Conservation (phyloP, 345 rosid species). For the Euphorbia lathyris region DNA sequence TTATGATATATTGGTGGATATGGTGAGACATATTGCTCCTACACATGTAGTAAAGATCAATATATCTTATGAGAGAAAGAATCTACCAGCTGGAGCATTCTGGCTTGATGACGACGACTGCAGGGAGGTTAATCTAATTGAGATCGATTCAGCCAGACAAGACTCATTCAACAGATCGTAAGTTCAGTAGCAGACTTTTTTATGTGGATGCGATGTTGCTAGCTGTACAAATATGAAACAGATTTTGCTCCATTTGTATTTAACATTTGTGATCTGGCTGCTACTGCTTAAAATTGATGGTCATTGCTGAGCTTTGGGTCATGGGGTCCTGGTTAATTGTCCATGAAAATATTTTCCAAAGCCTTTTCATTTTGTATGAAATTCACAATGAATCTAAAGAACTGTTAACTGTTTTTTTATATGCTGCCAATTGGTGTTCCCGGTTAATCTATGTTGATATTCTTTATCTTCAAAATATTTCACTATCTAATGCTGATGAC, state of each 20-base stretch:
- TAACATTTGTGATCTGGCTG: neutral
- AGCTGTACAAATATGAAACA: neutral
- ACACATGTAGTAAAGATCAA: conserved; percentile 89
- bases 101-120: conserved; percentile 53
- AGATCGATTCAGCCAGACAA: conserved; percentile 62
- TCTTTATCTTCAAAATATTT: neutral
- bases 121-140: conserved; percentile 49
- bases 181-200: conserved; percentile 24
- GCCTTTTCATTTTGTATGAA: neutral
- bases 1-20: conserved; percentile 76
- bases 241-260: conserved; percentile 7
- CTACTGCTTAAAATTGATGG: conserved; percentile 2
- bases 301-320: conserved; percentile 1
- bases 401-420: too few relatives aligned
- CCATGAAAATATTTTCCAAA: neutral
- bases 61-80: conserved; percentile 58
- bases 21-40: conserved; percentile 62
- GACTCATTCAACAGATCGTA: conserved; percentile 75
- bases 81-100: conserved; percentile 76
- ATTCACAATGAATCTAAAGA: neutral
- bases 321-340: conserved; percentile 1
- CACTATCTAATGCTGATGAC: neutral
- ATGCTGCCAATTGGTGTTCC: neutral
- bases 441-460: neutral
- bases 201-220: neutral